Evolutionary conservation across 2,329 filamentous ascomycete genomes (phyloP), one percentile per base, ranked within the genome.

Genomic region (Aspergillus jensenii): DNA sequence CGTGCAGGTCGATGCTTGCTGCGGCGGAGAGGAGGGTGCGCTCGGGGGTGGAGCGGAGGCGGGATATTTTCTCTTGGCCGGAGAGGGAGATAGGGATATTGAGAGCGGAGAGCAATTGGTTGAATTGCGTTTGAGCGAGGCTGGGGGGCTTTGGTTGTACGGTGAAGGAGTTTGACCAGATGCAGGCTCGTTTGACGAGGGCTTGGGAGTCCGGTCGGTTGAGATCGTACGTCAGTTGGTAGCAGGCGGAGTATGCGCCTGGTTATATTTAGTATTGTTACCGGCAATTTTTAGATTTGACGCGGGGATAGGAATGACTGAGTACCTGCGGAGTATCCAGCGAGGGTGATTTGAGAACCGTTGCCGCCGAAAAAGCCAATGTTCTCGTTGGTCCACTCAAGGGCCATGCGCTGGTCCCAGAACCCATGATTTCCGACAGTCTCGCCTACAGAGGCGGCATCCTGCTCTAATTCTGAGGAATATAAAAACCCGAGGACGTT

Each of bases 401-500:
- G 70, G 2, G 83, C 83, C 23, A 79, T 64, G 11, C 83, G 74
- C 62, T 84, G 82, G 58, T 85, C 83, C 82, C 82, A 84, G 69
- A 85, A 84, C 3, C 83, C 83, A 27, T 79, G 71, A 56, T 85
- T 85, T 1, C 79, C 78, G 3, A 73, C 68, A 0, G 74, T 71
- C 35, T 79, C 75, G 1, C 73, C 68, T 2, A 57, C 62, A 0
- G 64, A 60, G 3, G 69, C 65, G 4, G 78, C 76, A 49, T 82
- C 79, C 2, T 71, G 66, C 37, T 74, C 68, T 3, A 85, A 63
- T 60, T 84, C 81, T 2, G 70, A 61, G 2, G 79, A 79, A 21
- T 81, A 78, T 1, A 86, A 72, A 65, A 85, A 86, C 0, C 84
- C 84, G 52, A 85, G 79, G 1, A 82, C 67, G 55, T 84, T 84